Percentiles rank a stretch among this genome's conserved stretches.
These are phyloP conservation scores for Tetracladium maxilliforme DNA, from an alignment of 2,329 filamentous ascomycete species.

Conservation along the genomic window DNA sequence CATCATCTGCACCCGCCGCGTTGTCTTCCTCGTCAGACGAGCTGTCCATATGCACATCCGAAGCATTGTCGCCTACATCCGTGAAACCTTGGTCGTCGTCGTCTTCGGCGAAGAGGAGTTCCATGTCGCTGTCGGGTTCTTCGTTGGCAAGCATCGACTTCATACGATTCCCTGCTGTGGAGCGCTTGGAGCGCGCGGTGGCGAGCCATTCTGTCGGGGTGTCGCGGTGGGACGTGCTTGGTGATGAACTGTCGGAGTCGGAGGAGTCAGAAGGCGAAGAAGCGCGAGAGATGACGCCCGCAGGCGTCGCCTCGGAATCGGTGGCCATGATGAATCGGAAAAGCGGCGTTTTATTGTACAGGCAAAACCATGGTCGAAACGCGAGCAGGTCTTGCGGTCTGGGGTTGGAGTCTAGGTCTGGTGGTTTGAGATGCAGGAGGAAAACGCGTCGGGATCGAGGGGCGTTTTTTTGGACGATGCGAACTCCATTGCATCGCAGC, in stretches of 20 bases:
- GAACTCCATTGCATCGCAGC: too few relatives aligned
- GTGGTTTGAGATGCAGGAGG: too few relatives aligned
- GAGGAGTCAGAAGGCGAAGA: constrained; percentile 2
- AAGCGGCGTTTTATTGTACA: too few relatives aligned
- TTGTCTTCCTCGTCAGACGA: constrained; percentile 76
- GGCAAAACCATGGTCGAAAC: too few relatives aligned
- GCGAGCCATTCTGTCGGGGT: constrained; percentile 50
- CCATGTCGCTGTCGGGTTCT: constrained; percentile 53
- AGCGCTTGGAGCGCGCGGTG: constrained; percentile 58
- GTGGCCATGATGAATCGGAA: too few relatives aligned
- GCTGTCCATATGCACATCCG: constrained; percentile 75
- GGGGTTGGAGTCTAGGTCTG: too few relatives aligned
- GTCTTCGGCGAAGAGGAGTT: constrained; percentile 61
- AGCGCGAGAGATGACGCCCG: too few relatives aligned
- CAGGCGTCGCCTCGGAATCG: too few relatives aligned
- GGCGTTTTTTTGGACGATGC: too few relatives aligned
- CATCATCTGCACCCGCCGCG: constrained; percentile 41
- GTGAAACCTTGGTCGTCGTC: constrained; percentile 56
- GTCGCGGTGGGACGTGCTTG: constrained; percentile 4
- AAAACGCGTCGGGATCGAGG: too few relatives aligned
- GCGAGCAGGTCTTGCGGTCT: too few relatives aligned
- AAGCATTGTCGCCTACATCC: constrained; percentile 48
- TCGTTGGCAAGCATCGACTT: constrained; percentile 63
- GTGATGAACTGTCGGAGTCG: constrained; percentile 3
- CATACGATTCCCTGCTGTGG: constrained; percentile 76